These are phyloP conservation scores for Dalbergia cochinchinensis DNA, from an alignment of 306 rosid genomes.

Conservation along the genomic window DNA sequence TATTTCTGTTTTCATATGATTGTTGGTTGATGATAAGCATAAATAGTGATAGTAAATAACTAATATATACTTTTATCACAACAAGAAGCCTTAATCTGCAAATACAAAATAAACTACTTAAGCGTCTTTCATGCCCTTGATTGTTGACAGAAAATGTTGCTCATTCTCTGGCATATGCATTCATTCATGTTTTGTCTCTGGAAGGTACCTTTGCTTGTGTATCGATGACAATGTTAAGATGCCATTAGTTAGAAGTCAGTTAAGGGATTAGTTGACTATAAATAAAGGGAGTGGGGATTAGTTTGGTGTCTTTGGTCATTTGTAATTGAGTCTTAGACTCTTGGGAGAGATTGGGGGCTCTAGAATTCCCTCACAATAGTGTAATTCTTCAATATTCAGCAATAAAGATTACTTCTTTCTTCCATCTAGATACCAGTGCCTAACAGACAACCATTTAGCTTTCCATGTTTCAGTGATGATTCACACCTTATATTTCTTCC, in stretches of 20 bases:
- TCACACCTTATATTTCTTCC: conserved; percentile 37
- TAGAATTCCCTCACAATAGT: too few relatives aligned
- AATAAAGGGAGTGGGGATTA: too few relatives aligned
- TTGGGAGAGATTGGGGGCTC: too few relatives aligned
- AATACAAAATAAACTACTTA: not conserved
- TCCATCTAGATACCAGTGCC: too few relatives aligned
- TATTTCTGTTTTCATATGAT: not conserved
- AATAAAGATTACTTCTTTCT: too few relatives aligned
- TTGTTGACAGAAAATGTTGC: conserved; percentile 25
- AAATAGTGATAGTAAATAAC: not conserved
- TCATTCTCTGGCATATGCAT: conserved; percentile 20
- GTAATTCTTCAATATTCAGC: too few relatives aligned
- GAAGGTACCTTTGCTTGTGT: not conserved
- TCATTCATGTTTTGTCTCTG: conserved; percentile 18
- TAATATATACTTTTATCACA: conserved; percentile 8
- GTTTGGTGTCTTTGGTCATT: too few relatives aligned
- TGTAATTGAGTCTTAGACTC: too few relatives aligned
- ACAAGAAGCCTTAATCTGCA: conserved; percentile 2
- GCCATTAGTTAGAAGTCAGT: too few relatives aligned
- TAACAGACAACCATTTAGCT: not conserved
- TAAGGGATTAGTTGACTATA: too few relatives aligned
- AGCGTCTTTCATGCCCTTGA: conserved; percentile 9
- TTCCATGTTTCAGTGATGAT: conserved; percentile 28
- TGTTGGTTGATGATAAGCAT: conserved; percentile 9
- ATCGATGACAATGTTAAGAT: not conserved